Conservation (phyloP, 2,329 filamentous ascomycete species). For the Diplodia sapinea region DNA sequence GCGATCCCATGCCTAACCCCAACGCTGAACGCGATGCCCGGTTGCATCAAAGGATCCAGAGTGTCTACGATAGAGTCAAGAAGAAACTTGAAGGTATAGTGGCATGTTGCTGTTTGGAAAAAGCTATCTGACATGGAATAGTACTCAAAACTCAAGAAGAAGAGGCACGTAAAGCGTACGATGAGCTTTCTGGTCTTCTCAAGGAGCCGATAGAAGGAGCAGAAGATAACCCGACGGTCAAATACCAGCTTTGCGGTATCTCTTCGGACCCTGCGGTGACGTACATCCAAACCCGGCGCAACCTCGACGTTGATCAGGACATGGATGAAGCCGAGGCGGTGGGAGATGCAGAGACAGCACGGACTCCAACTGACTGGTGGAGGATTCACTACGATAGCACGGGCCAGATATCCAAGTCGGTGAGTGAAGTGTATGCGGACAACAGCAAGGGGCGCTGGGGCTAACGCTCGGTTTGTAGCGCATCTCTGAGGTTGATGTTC, state of each 20-base stretch:
- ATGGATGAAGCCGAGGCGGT: neutral
- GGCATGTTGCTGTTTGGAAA: neutral
- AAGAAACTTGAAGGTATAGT: conserved; percentile 34
- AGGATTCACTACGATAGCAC: conserved; percentile 30
- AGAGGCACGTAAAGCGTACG: conserved; percentile 10
- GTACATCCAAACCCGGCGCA: conserved; percentile 15
- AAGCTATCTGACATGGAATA: neutral
- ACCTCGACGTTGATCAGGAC: neutral
- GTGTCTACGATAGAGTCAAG: conserved; percentile 42
- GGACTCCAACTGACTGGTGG: conserved; percentile 24
- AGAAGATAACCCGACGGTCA: conserved; percentile 6
- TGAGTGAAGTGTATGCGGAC: neutral
- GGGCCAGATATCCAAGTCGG: conserved; percentile 26
- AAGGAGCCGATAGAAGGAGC: conserved; percentile 6
- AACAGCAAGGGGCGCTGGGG: neutral
- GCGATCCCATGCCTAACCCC: conserved; percentile 32
- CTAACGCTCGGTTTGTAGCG: conserved; percentile 35
- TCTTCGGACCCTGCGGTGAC: conserved; percentile 26
- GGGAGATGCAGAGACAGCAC: neutral
- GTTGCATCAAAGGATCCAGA: conserved; percentile 40
- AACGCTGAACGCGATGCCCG: conserved; percentile 34
- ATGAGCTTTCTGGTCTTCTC: conserved; percentile 28
- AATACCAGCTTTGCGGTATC: conserved; percentile 28
- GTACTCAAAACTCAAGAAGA: conserved; percentile 19
- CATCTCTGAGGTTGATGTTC: conserved; percentile 60